Evolutionary conservation across 768 basidiomycete genomes (phyloP).

Genomic region (Pisolithus orientalis): DNA sequence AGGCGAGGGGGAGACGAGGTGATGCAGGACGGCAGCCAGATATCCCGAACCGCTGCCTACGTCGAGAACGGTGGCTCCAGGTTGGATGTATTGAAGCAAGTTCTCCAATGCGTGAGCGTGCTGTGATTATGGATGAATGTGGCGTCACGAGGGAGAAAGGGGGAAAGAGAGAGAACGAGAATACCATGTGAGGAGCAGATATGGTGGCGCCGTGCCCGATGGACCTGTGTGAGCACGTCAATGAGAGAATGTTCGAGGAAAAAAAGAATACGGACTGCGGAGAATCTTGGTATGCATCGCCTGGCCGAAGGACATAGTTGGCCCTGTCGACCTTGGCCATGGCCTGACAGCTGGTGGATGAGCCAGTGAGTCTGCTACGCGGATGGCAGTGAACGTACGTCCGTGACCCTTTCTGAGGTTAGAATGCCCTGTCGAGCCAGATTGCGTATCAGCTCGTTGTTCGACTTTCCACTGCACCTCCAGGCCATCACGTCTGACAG

Average conservation of each 20-base stretch:
- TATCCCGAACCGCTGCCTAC: slow-evolving; percentile 89
- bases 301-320: slow-evolving; percentile 49
- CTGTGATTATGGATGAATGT: slow-evolving; percentile 28
- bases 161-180: not conserved
- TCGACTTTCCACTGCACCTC: slow-evolving; percentile 66
- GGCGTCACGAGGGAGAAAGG: not conserved
- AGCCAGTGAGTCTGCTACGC: not conserved
- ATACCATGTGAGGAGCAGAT: slow-evolving; percentile 93
- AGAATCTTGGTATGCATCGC: slow-evolving; percentile 68
- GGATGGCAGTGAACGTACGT: slow-evolving; percentile 34
- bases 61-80: slow-evolving; percentile 76
- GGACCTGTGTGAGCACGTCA: slow-evolving; percentile 33
- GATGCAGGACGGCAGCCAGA: slow-evolving; percentile 73
- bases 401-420: slow-evolving; percentile 44
- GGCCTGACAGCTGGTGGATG: slow-evolving; percentile 35
- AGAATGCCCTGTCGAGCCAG: slow-evolving; percentile 51
- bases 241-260: not conserved
- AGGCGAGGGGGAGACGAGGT: slow-evolving; percentile 44
- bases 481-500: slow-evolving; percentile 61
- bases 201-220: slow-evolving; percentile 90
- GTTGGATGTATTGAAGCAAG: slow-evolving; percentile 63
- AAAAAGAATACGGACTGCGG: slow-evolving; percentile 51
- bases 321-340: slow-evolving; percentile 66
- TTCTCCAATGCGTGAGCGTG: slow-evolving; percentile 84
- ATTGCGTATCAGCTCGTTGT: slow-evolving; percentile 68